Evolutionary conservation across 2,329 filamentous ascomycete genomes (phyloP).

Genomic region (Colletotrichum truncatum): DNA sequence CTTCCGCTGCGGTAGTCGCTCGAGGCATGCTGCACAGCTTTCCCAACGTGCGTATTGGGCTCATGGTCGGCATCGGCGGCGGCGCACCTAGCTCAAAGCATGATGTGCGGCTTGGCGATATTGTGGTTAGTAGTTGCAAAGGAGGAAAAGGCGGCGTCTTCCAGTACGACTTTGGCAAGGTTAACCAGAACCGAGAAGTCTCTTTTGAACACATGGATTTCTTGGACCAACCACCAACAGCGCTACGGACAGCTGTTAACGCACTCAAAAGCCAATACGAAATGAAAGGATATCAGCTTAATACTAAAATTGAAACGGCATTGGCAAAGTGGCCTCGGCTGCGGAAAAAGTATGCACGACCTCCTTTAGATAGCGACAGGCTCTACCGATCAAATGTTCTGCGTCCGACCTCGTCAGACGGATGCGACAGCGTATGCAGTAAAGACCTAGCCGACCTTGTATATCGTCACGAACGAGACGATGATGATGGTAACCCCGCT

Average conservation of each 20-base stretch:
- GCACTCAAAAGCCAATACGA: constrained; percentile 17
- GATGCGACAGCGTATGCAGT: not conserved
- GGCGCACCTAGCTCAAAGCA: not conserved
- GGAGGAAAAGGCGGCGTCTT: constrained; percentile 2
- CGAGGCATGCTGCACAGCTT: constrained; percentile 11
- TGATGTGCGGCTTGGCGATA: constrained; percentile 24
- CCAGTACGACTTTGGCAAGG: constrained; percentile 29
- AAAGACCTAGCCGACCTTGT: not conserved
- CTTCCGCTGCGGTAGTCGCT: constrained; percentile 31
- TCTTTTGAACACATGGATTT: constrained; percentile 29
- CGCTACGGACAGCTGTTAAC: constrained; percentile 26
- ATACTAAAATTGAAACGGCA: not conserved
- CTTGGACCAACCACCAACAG: constrained; percentile 31
- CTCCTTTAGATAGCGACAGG: not conserved
- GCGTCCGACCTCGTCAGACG: not conserved
- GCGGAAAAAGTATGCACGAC: not conserved
- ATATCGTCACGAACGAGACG: not conserved
- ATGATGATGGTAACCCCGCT: not conserved
- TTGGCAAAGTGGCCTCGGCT: not conserved
- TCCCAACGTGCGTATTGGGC: constrained; percentile 1
- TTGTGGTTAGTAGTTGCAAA: constrained; percentile 5
- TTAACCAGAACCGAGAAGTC: not conserved
- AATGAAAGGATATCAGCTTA: constrained; percentile 27
- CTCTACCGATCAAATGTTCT: not conserved
- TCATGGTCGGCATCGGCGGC: constrained; percentile 20